Evolutionary conservation across 257 asterid genomes (phyloP), one percentile per base, ranked within the genome.

Genomic region (Echium plantagineum): DNA sequence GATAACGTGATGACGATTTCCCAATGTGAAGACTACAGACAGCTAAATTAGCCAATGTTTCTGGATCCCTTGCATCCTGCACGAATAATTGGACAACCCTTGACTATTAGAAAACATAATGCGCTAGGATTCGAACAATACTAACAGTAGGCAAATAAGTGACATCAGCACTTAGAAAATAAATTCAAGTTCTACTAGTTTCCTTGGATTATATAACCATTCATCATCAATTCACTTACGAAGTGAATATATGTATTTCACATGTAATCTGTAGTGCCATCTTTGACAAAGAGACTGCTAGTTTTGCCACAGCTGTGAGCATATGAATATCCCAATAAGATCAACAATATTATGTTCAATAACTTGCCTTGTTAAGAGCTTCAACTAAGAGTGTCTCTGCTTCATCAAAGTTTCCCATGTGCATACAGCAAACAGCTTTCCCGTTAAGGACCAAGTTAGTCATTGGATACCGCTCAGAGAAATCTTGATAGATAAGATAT

Each of bases 11-110:
- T 10, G 94, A 74, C 56, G 90, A 59, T 68, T 91, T 91, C 42
- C 97, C 98, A 24, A 83, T 81, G 93, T 91, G 98, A 74, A 91
- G 98, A 81, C 94, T 76, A 77, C 98, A 88, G 47, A 91, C 95
- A 20, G 89, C 77, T 63, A 91, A 76, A 81, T 91, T 91, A 64
- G 97, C 98, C 72, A 91, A 87, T 58, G 98, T 88, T 69, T 91
- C 98, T 56, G 96, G 94, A 77, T 91, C 96, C 87, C 84, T 91
- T 51, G 95, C 94, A 20, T 91, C 98, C 98, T 91, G 82, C 57
- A 56, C 52, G 57, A 57, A 68, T 64, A 66, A 69, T 47, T 60
- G 61, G 58, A 52, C 21, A 38, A 15, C 21, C 26, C 63, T 16
- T 2, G 17, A 17, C 8, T 15, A 63, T 61, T 61, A 30, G 19